Evolutionary conservation across 1,284 basidiomycete species (phyloP).

Genomic region (Cystobasidium sp.): DNA sequence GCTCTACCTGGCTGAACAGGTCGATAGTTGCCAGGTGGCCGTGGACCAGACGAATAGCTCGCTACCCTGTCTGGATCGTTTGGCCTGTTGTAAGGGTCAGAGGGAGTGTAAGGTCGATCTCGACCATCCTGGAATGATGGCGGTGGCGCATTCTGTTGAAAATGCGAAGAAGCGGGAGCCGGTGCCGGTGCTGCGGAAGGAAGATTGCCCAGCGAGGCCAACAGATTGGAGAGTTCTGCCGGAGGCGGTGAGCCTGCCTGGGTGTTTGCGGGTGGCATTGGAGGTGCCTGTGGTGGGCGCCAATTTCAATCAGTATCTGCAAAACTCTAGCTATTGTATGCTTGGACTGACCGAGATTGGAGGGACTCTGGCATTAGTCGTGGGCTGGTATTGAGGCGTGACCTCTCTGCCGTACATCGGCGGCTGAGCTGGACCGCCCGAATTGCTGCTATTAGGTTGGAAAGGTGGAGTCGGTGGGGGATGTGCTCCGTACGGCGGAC

Average conservation of each 20-base stretch:
- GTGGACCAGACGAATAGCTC: slow-evolving; percentile 7
- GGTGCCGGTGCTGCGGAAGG: neutral
- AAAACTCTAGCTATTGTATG: no score
- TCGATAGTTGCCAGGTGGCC: slow-evolving; percentile 19
- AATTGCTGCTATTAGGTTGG: neutral
- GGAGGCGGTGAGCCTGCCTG: slow-evolving; percentile 19
- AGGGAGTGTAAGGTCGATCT: slow-evolving; percentile 12
- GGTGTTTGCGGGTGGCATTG: neutral
- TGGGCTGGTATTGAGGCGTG: slow-evolving; percentile 7
- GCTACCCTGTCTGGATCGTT: slow-evolving; percentile 18
- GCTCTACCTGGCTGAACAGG: neutral
- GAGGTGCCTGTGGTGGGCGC: neutral
- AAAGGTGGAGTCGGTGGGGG: slow-evolving; percentile 18
- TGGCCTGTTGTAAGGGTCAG: slow-evolving; percentile 17
- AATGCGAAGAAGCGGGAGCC: neutral
- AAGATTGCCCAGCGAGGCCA: slow-evolving; percentile 34
- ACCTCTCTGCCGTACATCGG: neutral
- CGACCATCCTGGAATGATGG: neutral
- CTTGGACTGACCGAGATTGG: no score
- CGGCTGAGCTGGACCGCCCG: neutral
- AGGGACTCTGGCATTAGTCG: neutral
- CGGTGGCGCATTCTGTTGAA: neutral
- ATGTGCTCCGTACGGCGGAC: slow-evolving; percentile 12
- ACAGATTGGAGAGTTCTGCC: slow-evolving; percentile 26
- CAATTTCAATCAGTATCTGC: no score